These are phyloP conservation scores for Pinus taeda DNA, from an alignment of 75 land plant species.

Conservation along the genomic window DNA sequence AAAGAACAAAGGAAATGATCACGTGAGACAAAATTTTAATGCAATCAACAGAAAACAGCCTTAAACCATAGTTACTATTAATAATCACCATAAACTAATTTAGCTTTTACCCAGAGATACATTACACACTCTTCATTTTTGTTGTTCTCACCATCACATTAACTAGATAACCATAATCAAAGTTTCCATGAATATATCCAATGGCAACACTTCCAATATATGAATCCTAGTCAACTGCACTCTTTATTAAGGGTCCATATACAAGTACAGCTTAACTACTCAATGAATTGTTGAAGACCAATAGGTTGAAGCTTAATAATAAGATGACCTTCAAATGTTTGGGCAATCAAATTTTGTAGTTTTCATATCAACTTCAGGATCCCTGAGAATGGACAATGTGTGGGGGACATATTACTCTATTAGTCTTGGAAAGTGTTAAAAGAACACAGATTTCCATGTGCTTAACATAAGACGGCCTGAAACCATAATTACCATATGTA, in stretches of 20 bases:
- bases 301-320: background rate
- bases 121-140: no score
- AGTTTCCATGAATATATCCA: slow-evolving; percentile 75
- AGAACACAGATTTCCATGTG: background rate
- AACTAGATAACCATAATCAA: slow-evolving; percentile 83
- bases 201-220: slow-evolving; percentile 23
- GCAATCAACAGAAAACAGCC: background rate
- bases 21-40: background rate
- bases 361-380: background rate
- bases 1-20: background rate
- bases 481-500: background rate
- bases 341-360: background rate
- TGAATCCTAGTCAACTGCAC: slow-evolving; percentile 14
- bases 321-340: background rate
- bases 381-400: background rate
- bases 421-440: slow-evolving; percentile 9
- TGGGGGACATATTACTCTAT: background rate
- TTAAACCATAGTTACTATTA: background rate
- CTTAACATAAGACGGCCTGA: background rate
- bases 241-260: background rate
- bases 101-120: no score
- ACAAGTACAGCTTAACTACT: background rate
- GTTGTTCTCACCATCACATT: slow-evolving; percentile 48
- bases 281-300: background rate
- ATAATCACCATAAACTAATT: no score